Evolutionary conservation across 768 basidiomycete genomes (phyloP).

Genomic region (Cyathus striatus): DNA sequence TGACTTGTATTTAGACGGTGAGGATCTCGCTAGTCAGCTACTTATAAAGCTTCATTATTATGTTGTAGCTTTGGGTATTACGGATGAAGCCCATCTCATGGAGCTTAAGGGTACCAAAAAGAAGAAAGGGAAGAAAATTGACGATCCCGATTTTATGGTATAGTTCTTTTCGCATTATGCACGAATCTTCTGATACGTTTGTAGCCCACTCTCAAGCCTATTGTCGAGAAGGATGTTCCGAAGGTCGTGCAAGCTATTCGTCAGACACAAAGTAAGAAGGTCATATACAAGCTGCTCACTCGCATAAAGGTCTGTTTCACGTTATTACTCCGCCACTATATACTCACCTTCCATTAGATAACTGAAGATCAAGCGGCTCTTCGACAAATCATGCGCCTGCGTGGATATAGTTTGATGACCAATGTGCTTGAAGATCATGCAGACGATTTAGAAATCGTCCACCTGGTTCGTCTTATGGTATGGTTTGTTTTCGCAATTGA

Average conservation of each 20-base stretch:
- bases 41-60: not conserved
- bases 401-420: slow-evolving; percentile 90
- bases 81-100: slow-evolving; percentile 80
- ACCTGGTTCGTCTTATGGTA: slow-evolving; percentile 45
- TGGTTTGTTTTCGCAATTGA: not conserved
- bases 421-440: slow-evolving; percentile 77
- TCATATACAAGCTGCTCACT: slow-evolving; percentile 77
- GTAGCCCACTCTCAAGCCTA: slow-evolving; percentile 65
- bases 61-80: slow-evolving; percentile 81
- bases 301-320: slow-evolving; percentile 66
- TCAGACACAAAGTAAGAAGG: slow-evolving; percentile 78
- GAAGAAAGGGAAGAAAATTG: slow-evolving; percentile 89
- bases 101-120: slow-evolving; percentile 91
- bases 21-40: slow-evolving; percentile 7
- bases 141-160: slow-evolving; percentile 86
- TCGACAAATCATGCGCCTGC: slow-evolving; percentile 83
- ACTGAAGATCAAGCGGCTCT: slow-evolving; percentile 78
- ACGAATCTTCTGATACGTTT: not conserved
- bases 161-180: too few relatives aligned
- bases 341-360: slow-evolving; percentile 44
- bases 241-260: slow-evolving; percentile 90
- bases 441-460: slow-evolving; percentile 65
- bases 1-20: slow-evolving; percentile 90
- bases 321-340: not conserved
- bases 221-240: slow-evolving; percentile 76